phyloP scores from a whole-genome alignment of 345 rosid species.

The Gossypium herbaceum region DNA sequence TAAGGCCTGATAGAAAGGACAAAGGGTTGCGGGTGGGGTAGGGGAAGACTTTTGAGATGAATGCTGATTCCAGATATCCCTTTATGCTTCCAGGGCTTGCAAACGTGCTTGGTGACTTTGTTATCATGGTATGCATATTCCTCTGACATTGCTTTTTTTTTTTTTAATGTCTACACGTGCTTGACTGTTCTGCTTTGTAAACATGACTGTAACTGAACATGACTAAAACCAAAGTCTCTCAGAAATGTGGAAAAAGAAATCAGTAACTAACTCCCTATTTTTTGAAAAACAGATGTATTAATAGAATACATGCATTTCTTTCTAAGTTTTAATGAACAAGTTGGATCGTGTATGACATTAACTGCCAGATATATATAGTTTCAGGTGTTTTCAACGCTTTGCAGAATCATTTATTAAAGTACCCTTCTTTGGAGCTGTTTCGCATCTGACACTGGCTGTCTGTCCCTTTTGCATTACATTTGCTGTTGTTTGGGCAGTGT shows the following conservation, averaged over 20 bases:
- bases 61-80: constrained; percentile 28
- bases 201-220: neutral
- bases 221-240: neutral
- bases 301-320: neutral
- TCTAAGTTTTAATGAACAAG: neutral
- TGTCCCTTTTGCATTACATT: constrained; percentile 90
- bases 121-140: constrained; percentile 70
- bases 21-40: neutral
- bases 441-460: constrained; percentile 75
- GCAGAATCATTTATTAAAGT: constrained; percentile 72
- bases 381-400: constrained; percentile 82
- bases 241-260: neutral
- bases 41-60: constrained; percentile 10
- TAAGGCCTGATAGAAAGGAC: neutral
- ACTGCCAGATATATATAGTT: constrained; percentile 49
- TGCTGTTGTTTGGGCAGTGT: constrained; percentile 85
- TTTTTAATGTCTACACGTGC: neutral
- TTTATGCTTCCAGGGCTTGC: constrained; percentile 73
- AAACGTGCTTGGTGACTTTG: constrained; percentile 85
- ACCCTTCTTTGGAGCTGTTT: constrained; percentile 82
- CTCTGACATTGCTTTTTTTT: constrained; percentile 1
- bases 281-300: neutral
- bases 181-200: neutral
- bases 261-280: neutral
- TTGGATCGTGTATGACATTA: constrained; percentile 28